Evolutionary conservation across 352 stramenopile species (phyloP).

Genomic region (Phytophthora citricola): DNA sequence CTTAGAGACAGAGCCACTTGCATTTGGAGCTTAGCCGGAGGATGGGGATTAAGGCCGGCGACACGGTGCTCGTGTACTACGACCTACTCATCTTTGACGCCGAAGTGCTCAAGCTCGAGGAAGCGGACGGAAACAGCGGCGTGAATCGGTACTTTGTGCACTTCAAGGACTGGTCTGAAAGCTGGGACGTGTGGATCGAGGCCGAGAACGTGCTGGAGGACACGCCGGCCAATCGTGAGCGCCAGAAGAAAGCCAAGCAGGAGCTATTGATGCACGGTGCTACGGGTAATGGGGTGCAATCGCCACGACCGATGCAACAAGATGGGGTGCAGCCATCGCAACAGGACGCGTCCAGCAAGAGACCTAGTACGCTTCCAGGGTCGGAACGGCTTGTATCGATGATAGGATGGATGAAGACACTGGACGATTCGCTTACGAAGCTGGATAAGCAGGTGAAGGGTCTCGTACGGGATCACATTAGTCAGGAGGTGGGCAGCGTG

Average conservation of each 20-base stretch:
- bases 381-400: conserved; percentile 32
- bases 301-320: conserved; percentile 13
- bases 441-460: conserved; percentile 38
- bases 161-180: conserved; percentile 35
- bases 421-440: conserved; percentile 35
- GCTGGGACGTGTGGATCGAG: conserved; percentile 35
- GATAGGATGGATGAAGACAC: conserved; percentile 41
- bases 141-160: conserved; percentile 26
- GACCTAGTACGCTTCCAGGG: conserved; percentile 24
- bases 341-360: conserved; percentile 14
- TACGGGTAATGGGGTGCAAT: neutral
- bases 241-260: conserved; percentile 37
- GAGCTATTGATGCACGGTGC: conserved; percentile 29
- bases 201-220: conserved; percentile 37
- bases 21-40: conserved; percentile 15
- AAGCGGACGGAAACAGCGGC: neutral
- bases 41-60: conserved; percentile 33
- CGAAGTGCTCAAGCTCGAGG: conserved; percentile 27
- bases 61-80: conserved; percentile 45
- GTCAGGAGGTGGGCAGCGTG: conserved; percentile 20
- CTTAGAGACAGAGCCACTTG: neutral
- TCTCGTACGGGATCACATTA: conserved; percentile 29
- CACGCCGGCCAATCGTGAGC: conserved; percentile 30
- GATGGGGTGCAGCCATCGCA: no score
- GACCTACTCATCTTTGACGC: conserved; percentile 43